phyloP scores from a whole-genome alignment of 768 basidiomycete species.

The Tephrocybe sp. region DNA sequence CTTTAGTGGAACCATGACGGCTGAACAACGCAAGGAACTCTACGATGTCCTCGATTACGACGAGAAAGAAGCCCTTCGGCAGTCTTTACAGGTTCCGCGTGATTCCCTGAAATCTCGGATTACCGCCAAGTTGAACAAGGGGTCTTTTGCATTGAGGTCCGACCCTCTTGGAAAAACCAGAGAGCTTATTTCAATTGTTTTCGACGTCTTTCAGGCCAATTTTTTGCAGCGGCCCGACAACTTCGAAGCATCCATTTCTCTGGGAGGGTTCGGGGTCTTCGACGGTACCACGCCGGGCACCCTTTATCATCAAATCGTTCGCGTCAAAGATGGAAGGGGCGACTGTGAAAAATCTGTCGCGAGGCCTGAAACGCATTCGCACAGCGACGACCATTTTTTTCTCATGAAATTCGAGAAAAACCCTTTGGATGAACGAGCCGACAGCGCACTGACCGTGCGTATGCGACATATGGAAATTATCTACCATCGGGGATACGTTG shows the following conservation, averaged over 20 bases:
- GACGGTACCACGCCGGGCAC: conserved; percentile 86
- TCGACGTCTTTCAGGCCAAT: conserved; percentile 82
- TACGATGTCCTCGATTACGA: conserved; percentile 92
- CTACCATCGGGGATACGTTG: conserved; percentile 91
- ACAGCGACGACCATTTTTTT: conserved; percentile 73
- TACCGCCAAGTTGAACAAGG: conserved; percentile 76
- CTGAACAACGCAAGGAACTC: conserved; percentile 85
- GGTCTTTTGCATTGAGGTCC: conserved; percentile 79
- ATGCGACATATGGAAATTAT: conserved; percentile 97
- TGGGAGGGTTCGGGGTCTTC: conserved; percentile 83
- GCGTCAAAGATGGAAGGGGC: conserved; percentile 49
- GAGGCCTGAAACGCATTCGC: conserved; percentile 18
- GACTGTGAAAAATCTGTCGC: too few species aligned
- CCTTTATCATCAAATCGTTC: conserved; percentile 87
- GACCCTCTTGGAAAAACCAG: conserved; percentile 61
- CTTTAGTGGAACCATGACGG: conserved; percentile 74
- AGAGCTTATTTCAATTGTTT: conserved; percentile 84
- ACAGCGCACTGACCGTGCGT: conserved; percentile 82
- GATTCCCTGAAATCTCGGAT: conserved; percentile 81
- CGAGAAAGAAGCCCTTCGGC: conserved; percentile 72
- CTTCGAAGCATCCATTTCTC: conserved; percentile 79
- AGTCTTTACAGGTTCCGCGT: conserved; percentile 66
- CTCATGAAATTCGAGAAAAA: conserved; percentile 89
- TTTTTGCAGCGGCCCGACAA: conserved; percentile 84
- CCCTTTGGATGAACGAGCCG: conserved; percentile 88